Conservation (phyloP, 2,329 filamentous ascomycete species). For the Orbilia javanica region DNA sequence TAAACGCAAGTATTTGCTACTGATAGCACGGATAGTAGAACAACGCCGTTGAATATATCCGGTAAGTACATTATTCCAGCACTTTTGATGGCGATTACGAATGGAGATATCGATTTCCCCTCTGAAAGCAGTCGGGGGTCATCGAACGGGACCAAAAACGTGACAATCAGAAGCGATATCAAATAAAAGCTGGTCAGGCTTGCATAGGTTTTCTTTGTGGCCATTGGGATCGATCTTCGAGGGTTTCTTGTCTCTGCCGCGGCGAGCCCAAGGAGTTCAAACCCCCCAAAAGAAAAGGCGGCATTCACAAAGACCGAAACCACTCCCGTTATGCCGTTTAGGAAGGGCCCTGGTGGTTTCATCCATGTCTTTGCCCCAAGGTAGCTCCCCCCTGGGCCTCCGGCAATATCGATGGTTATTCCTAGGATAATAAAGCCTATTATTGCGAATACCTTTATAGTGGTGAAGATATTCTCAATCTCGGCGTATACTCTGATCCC, state of each 20-base stretch:
- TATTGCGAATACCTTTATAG: constrained; percentile 72
- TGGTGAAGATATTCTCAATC: constrained; percentile 72
- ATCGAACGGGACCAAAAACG: constrained; percentile 66
- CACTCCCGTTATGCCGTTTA: constrained; percentile 68
- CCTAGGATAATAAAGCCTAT: constrained; percentile 71
- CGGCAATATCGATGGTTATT: constrained; percentile 65
- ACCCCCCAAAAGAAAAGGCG: constrained; percentile 72
- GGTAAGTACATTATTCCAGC: constrained; percentile 73
- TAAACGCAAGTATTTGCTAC: constrained; percentile 70
- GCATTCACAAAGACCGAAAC: constrained; percentile 71
- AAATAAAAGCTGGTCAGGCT: constrained; percentile 69
- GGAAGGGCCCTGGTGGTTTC: constrained; percentile 67
- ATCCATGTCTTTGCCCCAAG: constrained; percentile 65
- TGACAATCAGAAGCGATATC: constrained; percentile 67
- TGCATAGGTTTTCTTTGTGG: constrained; percentile 69
- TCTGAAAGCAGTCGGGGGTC: constrained; percentile 65
- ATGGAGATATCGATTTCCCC: constrained; percentile 67
- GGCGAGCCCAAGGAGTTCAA: constrained; percentile 70
- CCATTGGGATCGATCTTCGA: constrained; percentile 67
- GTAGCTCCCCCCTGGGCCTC: constrained; percentile 65
- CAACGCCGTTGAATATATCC: constrained; percentile 76
- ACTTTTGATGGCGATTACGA: constrained; percentile 75
- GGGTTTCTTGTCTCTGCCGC: constrained; percentile 70
- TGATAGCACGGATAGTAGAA: constrained; percentile 73
- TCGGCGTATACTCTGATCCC: constrained; percentile 72